Conservation (phyloP, 148 eudicot genomes). For the Rhododendron simsii region DNA sequence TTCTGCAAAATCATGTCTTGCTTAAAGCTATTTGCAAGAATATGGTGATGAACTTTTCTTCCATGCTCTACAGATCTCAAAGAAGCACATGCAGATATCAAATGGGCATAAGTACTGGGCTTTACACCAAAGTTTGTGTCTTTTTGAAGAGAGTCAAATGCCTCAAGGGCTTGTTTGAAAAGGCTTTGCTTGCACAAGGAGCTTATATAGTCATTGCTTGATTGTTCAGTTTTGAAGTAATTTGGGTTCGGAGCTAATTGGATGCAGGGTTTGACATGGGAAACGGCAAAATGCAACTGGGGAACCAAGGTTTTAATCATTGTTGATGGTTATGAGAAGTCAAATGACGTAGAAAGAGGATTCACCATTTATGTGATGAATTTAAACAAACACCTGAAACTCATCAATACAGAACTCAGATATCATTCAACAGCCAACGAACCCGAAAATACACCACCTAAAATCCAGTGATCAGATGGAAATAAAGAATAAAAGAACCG, state of each 20-base stretch:
- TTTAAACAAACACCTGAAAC: not conserved
- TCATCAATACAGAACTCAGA: not conserved
- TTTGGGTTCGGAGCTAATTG: not conserved
- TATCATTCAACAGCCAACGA: not conserved
- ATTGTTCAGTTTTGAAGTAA: conserved; percentile 23
- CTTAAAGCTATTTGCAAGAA: conserved; percentile 5
- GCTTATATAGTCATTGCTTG: conserved; percentile 29
- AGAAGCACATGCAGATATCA: conserved; percentile 34
- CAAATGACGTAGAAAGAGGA: not conserved
- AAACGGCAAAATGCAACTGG: conserved; percentile 10
- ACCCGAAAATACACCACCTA: not conserved
- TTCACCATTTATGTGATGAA: not conserved
- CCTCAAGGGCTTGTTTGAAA: conserved; percentile 27
- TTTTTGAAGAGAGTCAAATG: conserved; percentile 23
- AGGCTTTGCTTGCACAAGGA: conserved; percentile 34
- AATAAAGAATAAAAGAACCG: not conserved
- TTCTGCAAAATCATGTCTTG: conserved; percentile 33
- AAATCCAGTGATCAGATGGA: not conserved
- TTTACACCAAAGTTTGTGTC: conserved; percentile 15
- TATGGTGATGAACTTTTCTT: conserved; percentile 27
- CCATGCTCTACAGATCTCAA: conserved; percentile 32
- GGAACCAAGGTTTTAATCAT: conserved; percentile 16
- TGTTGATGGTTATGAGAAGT: not conserved
- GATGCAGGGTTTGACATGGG: conserved; percentile 3
- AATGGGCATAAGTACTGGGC: conserved; percentile 30